Conservation (phyloP, 768 basidiomycete species). For the Tulasnella sp. region DNA sequence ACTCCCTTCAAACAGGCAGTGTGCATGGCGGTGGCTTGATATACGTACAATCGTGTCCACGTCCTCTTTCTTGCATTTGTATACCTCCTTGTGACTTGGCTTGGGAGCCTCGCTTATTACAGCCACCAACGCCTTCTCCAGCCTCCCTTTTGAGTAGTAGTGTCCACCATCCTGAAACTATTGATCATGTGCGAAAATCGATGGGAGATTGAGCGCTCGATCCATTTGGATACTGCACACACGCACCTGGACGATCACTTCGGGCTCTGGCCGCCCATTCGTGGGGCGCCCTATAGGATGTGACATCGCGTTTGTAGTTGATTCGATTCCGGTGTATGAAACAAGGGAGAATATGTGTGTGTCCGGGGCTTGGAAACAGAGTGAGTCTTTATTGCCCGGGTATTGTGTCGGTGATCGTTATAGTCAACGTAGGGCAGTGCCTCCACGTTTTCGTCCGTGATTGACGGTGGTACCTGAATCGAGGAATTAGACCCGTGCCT, state of each 20-base stretch:
- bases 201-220: too few species aligned
- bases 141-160: conserved; percentile 5
- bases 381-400: neutral
- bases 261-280: conserved; percentile 9
- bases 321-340: neutral
- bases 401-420: neutral
- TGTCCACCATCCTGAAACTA: conserved; percentile 11
- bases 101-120: conserved; percentile 1
- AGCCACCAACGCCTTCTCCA: conserved; percentile 1
- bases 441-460: too few species aligned
- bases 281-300: neutral
- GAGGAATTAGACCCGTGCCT: too few species aligned
- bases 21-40: neutral
- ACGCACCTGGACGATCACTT: conserved; percentile 13
- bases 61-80: conserved; percentile 9
- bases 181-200: neutral
- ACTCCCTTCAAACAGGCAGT: too few species aligned
- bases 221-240: too few species aligned
- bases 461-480: too few species aligned
- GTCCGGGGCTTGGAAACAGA: neutral
- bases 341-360: neutral
- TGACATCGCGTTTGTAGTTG: neutral
- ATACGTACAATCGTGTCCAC: conserved; percentile 9
- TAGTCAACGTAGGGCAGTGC: neutral
- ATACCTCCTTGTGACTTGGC: neutral